These are phyloP conservation scores for Zizania palustris DNA, from an alignment of 202 grass and related monocot species.

Conservation along the genomic window DNA sequence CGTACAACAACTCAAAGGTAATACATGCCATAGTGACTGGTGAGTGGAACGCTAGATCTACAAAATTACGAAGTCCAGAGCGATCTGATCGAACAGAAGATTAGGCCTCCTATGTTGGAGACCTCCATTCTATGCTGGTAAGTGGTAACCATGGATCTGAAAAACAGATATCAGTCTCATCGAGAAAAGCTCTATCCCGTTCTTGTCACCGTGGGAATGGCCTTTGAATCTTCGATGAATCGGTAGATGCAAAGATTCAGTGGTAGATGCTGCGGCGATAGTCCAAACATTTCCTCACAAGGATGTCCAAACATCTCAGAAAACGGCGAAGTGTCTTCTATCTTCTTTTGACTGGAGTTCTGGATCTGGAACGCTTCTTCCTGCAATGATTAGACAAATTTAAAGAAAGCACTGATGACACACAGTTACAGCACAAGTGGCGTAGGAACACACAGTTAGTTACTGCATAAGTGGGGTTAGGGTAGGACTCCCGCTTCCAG, in stretches of 20 bases:
- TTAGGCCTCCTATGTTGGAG: not conserved
- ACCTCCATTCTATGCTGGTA: not conserved
- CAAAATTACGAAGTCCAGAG: not conserved
- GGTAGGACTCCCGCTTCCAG: constrained; percentile 22
- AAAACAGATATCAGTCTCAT: too few relatives aligned
- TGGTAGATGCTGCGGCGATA: not conserved
- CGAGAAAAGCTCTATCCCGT: not conserved
- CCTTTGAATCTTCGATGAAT: not conserved
- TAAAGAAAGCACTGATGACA: not conserved
- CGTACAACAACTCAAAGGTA: too few relatives aligned
- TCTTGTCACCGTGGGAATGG: not conserved
- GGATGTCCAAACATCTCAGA: not conserved
- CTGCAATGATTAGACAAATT: constrained; percentile 45
- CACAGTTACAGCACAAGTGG: not conserved
- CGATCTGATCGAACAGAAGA: constrained; percentile 10
- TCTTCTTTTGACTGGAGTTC: constrained; percentile 60
- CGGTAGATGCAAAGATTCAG: not conserved
- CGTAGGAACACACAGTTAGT: not conserved
- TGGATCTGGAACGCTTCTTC: constrained; percentile 58
- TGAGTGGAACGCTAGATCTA: not conserved
- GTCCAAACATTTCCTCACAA: not conserved
- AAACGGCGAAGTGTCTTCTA: constrained; percentile 28
- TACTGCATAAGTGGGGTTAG: not conserved
- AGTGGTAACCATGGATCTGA: not conserved
- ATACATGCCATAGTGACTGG: not conserved